Conservation (phyloP, 768 basidiomycete species). For the Boletus sp. region DNA sequence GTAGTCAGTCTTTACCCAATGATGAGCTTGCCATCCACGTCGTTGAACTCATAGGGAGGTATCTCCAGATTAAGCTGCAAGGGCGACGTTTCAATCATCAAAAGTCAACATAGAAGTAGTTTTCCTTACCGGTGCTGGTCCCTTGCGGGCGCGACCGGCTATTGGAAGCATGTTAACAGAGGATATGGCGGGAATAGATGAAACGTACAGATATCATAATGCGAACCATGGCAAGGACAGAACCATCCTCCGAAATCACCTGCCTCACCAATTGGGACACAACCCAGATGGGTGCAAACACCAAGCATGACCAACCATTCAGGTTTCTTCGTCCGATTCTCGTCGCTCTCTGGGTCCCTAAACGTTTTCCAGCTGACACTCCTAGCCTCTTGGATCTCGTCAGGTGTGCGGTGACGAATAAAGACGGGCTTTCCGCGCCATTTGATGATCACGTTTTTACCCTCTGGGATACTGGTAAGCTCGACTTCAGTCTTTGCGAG, state of each 20-base stretch:
- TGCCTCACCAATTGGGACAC: slow-evolving; percentile 96
- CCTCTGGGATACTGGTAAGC: slow-evolving; percentile 86
- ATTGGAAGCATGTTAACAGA: slow-evolving; percentile 14
- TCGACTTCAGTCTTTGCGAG: slow-evolving; percentile 98
- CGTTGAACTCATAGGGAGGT: slow-evolving; percentile 84
- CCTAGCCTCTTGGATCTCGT: slow-evolving; percentile 93
- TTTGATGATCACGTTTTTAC: slow-evolving; percentile 96
- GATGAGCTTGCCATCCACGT: slow-evolving; percentile 80
- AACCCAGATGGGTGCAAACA: slow-evolving; percentile 97
- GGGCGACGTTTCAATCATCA: slow-evolving; percentile 9
- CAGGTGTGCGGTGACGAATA: slow-evolving; percentile 90
- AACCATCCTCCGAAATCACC: slow-evolving; percentile 99
- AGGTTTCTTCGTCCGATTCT: slow-evolving; percentile 85
- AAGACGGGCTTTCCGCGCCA: slow-evolving; percentile 99
- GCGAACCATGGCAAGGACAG: slow-evolving; percentile 99
- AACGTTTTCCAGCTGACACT: slow-evolving; percentile 77
- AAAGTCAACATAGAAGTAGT: not conserved
- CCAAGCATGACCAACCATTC: slow-evolving; percentile 95
- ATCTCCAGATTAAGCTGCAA: slow-evolving; percentile 89
- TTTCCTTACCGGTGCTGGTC: slow-evolving; percentile 84
- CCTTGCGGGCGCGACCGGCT: slow-evolving; percentile 95
- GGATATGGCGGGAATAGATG: not conserved
- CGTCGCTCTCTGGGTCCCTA: slow-evolving; percentile 90
- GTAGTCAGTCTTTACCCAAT: slow-evolving; percentile 56
- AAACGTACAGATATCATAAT: slow-evolving; percentile 89